These are phyloP conservation scores for Fraxinus cuspidata DNA, from an alignment of 257 asterid genomes.

Conservation along the genomic window DNA sequence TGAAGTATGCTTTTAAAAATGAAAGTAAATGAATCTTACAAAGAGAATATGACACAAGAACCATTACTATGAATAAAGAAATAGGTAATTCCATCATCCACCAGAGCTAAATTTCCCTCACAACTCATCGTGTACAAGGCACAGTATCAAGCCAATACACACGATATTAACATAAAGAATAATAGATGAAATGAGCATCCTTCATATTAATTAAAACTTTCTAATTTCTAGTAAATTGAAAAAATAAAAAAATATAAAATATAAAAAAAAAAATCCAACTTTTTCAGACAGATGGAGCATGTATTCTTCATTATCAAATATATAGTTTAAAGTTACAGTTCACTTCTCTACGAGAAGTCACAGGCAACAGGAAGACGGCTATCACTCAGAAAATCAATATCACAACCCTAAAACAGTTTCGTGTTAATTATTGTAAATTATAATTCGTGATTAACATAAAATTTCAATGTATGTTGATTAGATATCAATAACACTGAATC, in stretches of 20 bases:
- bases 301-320: no score
- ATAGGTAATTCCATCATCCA: not conserved
- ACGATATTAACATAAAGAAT: not conserved
- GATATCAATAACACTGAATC: slow-evolving; percentile 9
- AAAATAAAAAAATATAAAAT: no score
- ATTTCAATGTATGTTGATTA: not conserved
- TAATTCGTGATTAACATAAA: not conserved
- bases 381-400: not conserved
- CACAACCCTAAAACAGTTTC: not conserved
- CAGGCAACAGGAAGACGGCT: not conserved
- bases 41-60: not conserved
- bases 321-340: no score
- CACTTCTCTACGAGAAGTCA: not conserved
- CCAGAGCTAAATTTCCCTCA: not conserved
- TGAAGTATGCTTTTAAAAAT: not conserved
- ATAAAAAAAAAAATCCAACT: not conserved
- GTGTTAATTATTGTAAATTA: not conserved
- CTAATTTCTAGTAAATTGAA: not conserved
- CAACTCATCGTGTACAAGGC: not conserved
- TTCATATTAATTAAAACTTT: not conserved
- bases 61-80: not conserved
- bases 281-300: no score
- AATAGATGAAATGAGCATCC: not conserved
- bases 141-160: not conserved
- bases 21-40: not conserved